Evolutionary conservation across 805 yeast genomes (phyloP).

Genomic region (Candida fluviatilis): DNA sequence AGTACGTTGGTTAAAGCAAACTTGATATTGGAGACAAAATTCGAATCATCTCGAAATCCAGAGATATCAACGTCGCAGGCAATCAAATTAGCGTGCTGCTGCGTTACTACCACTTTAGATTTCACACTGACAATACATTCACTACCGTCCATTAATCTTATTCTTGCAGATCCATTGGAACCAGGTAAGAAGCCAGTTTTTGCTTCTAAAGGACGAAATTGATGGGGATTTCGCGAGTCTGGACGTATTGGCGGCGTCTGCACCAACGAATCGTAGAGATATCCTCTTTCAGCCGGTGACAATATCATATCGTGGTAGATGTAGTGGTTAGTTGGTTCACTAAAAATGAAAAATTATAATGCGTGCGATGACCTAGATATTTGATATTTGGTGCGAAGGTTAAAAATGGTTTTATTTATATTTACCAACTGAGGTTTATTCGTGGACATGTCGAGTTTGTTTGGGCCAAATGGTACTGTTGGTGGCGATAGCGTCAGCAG

Average conservation of each 20-base stretch:
- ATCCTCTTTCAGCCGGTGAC: slow-evolving; percentile 74
- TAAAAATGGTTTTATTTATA: not conserved
- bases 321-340: not conserved
- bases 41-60: slow-evolving; percentile 76
- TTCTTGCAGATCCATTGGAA: slow-evolving; percentile 89
- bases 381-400: not conserved
- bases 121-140: slow-evolving; percentile 92
- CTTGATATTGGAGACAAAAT: slow-evolving; percentile 59
- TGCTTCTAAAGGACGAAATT: slow-evolving; percentile 84
- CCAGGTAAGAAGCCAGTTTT: slow-evolving; percentile 75
- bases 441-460: slow-evolving; percentile 9
- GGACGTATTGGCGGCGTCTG: slow-evolving; percentile 67
- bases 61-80: slow-evolving; percentile 79
- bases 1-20: slow-evolving; percentile 56
- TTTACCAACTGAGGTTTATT: not conserved
- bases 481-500: not conserved
- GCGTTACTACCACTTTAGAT: slow-evolving; percentile 61
- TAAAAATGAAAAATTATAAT: not conserved
- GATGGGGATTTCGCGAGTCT: slow-evolving; percentile 72
- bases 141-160: slow-evolving; percentile 82
- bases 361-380: not conserved
- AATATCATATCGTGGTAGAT: slow-evolving; percentile 62
- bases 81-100: slow-evolving; percentile 46
- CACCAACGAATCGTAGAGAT: slow-evolving; percentile 67
- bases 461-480: slow-evolving; percentile 9